These are phyloP conservation scores for Tylopilus vinaceipallidus DNA, from an alignment of 768 basidiomycete species.

Conservation along the genomic window DNA sequence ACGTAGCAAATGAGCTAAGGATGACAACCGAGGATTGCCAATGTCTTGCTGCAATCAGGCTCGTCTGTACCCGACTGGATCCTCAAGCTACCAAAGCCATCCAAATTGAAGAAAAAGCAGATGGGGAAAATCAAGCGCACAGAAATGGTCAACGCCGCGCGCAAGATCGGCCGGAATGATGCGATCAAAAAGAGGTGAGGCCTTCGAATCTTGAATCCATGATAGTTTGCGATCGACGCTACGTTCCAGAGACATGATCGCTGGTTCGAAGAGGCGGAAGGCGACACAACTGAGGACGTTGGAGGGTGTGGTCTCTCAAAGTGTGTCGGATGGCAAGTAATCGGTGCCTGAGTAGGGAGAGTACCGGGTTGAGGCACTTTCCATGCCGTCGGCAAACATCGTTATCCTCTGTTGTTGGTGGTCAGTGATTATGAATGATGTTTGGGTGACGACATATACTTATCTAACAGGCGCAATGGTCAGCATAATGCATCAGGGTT, in stretches of 20 bases:
- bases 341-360: not conserved
- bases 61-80: slow-evolving; percentile 95
- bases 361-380: not conserved
- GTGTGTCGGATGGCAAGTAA: not conserved
- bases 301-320: not conserved
- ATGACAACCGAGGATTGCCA: slow-evolving; percentile 68
- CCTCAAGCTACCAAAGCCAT: slow-evolving; percentile 88
- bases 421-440: not conserved
- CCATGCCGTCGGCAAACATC: slow-evolving; percentile 9
- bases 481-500: too few relatives aligned
- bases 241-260: slow-evolving; percentile 68
- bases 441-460: too few relatives aligned
- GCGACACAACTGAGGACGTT: slow-evolving; percentile 27
- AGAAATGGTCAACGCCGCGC: slow-evolving; percentile 68
- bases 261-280: slow-evolving; percentile 68
- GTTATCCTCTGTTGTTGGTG: slow-evolving; percentile 10
- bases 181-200: slow-evolving; percentile 71
- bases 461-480: too few relatives aligned
- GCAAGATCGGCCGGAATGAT: slow-evolving; percentile 64
- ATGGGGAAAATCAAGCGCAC: slow-evolving; percentile 86
- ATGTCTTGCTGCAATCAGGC: slow-evolving; percentile 91
- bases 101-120: slow-evolving; percentile 79
- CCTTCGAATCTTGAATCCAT: not conserved
- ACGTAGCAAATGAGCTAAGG: slow-evolving; percentile 8
- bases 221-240: not conserved